Evolutionary conservation across 1,139 yeast species (phyloP).

Genomic region (Candida tropicalis): DNA sequence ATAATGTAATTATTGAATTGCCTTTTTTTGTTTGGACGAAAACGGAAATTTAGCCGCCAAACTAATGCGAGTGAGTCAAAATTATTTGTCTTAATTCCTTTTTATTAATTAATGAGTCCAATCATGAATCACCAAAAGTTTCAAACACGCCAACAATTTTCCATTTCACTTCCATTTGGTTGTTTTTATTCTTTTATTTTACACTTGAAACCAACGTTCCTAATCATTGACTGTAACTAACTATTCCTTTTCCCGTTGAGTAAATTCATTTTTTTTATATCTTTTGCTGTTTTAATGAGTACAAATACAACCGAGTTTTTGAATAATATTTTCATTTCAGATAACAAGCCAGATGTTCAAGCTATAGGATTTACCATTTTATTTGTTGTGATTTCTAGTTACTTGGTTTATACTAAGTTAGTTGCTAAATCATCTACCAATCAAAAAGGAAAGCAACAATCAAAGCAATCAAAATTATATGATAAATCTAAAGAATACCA

Average conservation of each 20-base stretch:
- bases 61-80: too few species aligned
- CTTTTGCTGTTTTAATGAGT: neutral
- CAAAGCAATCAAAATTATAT: slow-evolving; percentile 6
- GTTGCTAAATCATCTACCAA: neutral
- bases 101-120: too few species aligned
- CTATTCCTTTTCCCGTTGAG: too few species aligned
- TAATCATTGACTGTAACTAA: too few species aligned
- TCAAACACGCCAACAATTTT: too few species aligned
- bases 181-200: too few species aligned
- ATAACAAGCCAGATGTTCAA: neutral
- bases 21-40: neutral
- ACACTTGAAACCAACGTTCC: too few species aligned
- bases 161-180: too few species aligned
- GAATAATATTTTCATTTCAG: neutral
- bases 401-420: neutral
- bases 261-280: neutral
- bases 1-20: too few species aligned
- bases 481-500: slow-evolving; percentile 4
- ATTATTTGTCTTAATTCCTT: too few species aligned
- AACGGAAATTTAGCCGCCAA: slow-evolving; percentile 2
- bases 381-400: neutral
- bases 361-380: slow-evolving; percentile 4
- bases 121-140: too few species aligned
- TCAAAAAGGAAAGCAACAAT: neutral
- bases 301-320: slow-evolving; percentile 3